Evolutionary conservation across 345 rosid genomes (phyloP).

Genomic region (Brassica cretica): DNA sequence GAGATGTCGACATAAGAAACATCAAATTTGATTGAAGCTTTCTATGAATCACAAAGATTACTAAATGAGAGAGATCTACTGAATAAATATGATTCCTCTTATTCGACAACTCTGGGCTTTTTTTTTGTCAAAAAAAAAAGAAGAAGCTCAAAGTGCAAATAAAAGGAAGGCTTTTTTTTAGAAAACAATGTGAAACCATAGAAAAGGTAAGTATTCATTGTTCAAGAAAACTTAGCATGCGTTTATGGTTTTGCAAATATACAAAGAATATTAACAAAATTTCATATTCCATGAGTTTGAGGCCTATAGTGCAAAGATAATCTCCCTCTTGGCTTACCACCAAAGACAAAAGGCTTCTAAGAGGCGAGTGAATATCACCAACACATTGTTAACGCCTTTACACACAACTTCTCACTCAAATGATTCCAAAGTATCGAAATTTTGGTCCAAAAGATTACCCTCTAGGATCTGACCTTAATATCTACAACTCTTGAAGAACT

Average conservation of each 20-base stretch:
- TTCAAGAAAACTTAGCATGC: not conserved
- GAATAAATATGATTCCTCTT: constrained; percentile 16
- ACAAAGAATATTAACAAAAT: not conserved
- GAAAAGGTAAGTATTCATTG: not conserved
- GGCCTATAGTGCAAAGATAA: not conserved
- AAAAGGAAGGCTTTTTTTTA: too few species aligned
- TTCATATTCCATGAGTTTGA: not conserved
- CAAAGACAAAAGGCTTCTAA: not conserved
- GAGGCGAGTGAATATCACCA: not conserved
- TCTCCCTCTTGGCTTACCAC: constrained; percentile 21
- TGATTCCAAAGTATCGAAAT: constrained; percentile 22
- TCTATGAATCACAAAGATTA: not conserved
- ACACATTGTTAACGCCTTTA: not conserved
- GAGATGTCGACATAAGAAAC: not conserved
- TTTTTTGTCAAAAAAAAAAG: too few species aligned
- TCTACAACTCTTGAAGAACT: not conserved
- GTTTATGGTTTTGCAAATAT: not conserved
- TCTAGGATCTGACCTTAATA: constrained; percentile 21
- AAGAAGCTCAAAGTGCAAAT: too few species aligned
- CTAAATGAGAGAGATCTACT: constrained; percentile 13
- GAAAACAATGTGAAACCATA: constrained; percentile 13
- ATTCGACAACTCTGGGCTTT: constrained; percentile 15
- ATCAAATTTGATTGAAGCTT: constrained; percentile 7
- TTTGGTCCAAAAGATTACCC: constrained; percentile 19
- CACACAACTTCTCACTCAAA: constrained; percentile 10